Evolutionary conservation across 495 filamentous ascomycete genomes (phyloP), one percentile per base, ranked within the genome.

Genomic region (Lindgomyces ingoldianus): DNA sequence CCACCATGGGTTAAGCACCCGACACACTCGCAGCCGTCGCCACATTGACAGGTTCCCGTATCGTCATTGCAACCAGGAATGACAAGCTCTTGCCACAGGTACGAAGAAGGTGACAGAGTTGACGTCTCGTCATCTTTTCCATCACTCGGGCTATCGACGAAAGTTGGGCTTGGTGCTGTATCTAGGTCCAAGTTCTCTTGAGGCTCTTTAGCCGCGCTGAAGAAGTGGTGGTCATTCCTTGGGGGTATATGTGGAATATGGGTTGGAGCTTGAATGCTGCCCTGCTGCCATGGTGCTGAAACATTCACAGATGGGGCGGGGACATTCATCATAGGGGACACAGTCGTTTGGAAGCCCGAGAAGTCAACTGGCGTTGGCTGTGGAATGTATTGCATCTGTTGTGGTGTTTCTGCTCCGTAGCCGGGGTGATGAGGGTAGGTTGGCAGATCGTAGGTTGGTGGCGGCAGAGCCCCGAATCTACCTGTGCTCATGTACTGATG

Each of bases 1-100:
- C 70, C 70, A 21, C 70, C 64, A 30, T 73, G 70, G 0, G 65
- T 71, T 24, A 68, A 52, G 55, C 70, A 73, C 21, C 65, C 69
- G 33, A 64, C 64, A 48, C 70, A 73, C 12, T 66, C 41, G 47
- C 70, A 73, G 2, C 68, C 68, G 41, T 73, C 70, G 0, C 70
- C 70, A 46, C 70, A 73, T 44, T 66, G 64, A 36, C 70, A 73
- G 4, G 57, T 65, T 16, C 70, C 70, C 19, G 56, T 69, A 1
- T 46, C 57, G 46, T 73, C 70, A 33, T 60, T 64, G 48, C 70
- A 73, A 21, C 68, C 57, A 29, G 70, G 70, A 19, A 71, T 53
- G 1, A 51, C 55, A 22, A 70, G 24, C 44, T 62, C 57, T 27
- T 68, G 60, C 30, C 68, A 57, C 52, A 66, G 60, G 47, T 53